These are phyloP conservation scores for Starmerella riodocensis DNA, from an alignment of 805 yeast species.

Conservation along the genomic window DNA sequence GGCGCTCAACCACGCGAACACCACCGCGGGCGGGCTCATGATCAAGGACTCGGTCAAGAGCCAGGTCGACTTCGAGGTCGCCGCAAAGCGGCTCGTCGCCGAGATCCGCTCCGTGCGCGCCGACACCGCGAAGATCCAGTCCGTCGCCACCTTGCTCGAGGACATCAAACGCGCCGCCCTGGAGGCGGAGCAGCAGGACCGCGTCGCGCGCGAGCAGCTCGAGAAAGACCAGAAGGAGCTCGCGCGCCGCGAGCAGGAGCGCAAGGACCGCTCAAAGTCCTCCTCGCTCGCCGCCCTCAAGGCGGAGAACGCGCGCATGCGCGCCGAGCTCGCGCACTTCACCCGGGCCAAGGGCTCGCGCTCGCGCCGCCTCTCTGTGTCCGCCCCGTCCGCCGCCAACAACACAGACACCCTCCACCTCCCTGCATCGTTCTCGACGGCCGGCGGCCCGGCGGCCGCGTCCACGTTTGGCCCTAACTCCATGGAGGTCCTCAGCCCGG, in stretches of 20 bases:
- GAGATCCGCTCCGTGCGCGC: conserved; percentile 26
- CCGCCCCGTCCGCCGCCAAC: not conserved
- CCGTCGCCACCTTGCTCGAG: conserved; percentile 23
- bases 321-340: conserved; percentile 15
- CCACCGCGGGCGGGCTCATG: conserved; percentile 27
- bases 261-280: conserved; percentile 24
- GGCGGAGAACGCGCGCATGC: conserved; percentile 22
- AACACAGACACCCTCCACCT: not conserved
- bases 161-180: conserved; percentile 21
- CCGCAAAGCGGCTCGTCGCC: conserved; percentile 26
- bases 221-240: conserved; percentile 24
- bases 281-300: conserved; percentile 19
- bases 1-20: conserved; percentile 26
- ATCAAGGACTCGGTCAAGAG: conserved; percentile 25
- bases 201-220: conserved; percentile 18
- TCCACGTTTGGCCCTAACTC: not conserved
- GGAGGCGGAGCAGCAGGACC: conserved; percentile 19
- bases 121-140: conserved; percentile 27
- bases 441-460: not conserved
- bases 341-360: not conserved
- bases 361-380: not conserved
- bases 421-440: not conserved
- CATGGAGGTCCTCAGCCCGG: not conserved
- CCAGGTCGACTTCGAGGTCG: conserved; percentile 25
- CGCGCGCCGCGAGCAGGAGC: conserved; percentile 18